Base-by-base conservation (phyloP, 1,284 basidiomycete genomes). In the Ustilago tritici region DNA sequence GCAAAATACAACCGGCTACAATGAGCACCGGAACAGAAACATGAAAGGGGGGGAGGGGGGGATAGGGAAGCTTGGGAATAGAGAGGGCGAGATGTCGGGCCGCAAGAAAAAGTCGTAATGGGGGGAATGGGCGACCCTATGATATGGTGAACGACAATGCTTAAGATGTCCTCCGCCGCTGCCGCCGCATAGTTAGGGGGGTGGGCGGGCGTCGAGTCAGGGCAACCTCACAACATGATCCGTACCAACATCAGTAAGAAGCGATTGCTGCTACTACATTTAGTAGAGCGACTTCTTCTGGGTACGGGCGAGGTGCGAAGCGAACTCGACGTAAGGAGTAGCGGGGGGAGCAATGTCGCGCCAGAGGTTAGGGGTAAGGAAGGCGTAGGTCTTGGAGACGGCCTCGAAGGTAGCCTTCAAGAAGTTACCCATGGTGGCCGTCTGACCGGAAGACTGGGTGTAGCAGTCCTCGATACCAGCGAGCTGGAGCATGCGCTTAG, bases 391-490 rank as follows among this genome's bases (percentile, higher is more conserved):
- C 91, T 95, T 95, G 83, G 96, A 94, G 88, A 99, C 93, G 65
- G 97, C 96, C 85, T 91, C 93, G 87, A 98, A 98, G 75, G 96
- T 97, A 64, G 96, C 97, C 90, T 98, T 98, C 89, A 99, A 92
- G 91, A 98, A 98, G 90, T 99, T 99, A 88, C 95, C 95, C 94
- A 98, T 98, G 78, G 97, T 99, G 56, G 95, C 95, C 63, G 97
- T 99, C 82, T 94, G 95, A 87, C 97, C 96, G 89, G 95, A 95
- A 72, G 96, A 93, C 88, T 97, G 95, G 71, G 96, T 98, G 90
- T 95, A 95, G 86, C 85, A 84, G 78, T 98, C 96, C 89, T 97
- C 92, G 80, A 98, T 92, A 91, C 96, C 96, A 85, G 96, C 96
- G 84, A 99, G 91, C 89, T 99, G 95, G 83, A 99, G 89, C 87